Evolutionary conservation across 1,284 basidiomycete genomes (phyloP).

Genomic region (Fomitopsis palustris): DNA sequence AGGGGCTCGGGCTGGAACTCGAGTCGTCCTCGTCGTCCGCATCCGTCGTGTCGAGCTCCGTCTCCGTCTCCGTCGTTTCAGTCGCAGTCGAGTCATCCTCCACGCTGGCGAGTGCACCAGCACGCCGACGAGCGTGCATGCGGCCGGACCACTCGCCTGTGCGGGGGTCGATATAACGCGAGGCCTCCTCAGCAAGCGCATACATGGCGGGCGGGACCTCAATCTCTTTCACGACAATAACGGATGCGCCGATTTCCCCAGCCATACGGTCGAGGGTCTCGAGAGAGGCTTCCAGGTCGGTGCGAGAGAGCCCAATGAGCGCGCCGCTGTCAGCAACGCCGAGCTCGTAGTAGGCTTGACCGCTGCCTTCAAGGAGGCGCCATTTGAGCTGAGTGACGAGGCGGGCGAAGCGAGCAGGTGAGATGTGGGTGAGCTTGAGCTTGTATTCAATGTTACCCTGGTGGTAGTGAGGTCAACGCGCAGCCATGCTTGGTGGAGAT

Average conservation of each 20-base stretch:
- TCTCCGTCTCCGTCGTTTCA: conserved; percentile 37
- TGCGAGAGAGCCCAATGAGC: conserved; percentile 73
- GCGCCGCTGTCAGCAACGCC: conserved; percentile 86
- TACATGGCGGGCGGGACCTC: conserved; percentile 57
- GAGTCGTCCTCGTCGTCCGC: conserved; percentile 29
- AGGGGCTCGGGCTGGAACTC: conserved; percentile 3
- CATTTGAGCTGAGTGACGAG: conserved; percentile 94
- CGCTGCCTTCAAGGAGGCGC: conserved; percentile 88
- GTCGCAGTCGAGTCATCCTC: conserved; percentile 20
- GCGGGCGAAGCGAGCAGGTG: conserved; percentile 67
- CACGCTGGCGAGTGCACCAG: not conserved
- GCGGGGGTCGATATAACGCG: conserved; percentile 25
- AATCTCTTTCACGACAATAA: conserved; percentile 85
- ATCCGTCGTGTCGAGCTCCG: conserved; percentile 31
- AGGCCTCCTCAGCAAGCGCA: conserved; percentile 34
- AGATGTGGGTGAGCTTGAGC: conserved; percentile 71
- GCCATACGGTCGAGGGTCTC: conserved; percentile 91
- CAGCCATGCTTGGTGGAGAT: not conserved
- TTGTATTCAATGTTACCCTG: conserved; percentile 86
- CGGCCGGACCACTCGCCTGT: conserved; percentile 30
- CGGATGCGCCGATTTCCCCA: conserved; percentile 84
- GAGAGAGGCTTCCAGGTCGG: conserved; percentile 76
- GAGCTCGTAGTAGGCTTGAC: conserved; percentile 90
- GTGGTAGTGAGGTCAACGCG: not conserved
- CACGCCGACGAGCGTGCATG: conserved; percentile 19